These are phyloP conservation scores for Amauroascus niger DNA, from an alignment of 2,329 filamentous ascomycete genomes.

Conservation along the genomic window DNA sequence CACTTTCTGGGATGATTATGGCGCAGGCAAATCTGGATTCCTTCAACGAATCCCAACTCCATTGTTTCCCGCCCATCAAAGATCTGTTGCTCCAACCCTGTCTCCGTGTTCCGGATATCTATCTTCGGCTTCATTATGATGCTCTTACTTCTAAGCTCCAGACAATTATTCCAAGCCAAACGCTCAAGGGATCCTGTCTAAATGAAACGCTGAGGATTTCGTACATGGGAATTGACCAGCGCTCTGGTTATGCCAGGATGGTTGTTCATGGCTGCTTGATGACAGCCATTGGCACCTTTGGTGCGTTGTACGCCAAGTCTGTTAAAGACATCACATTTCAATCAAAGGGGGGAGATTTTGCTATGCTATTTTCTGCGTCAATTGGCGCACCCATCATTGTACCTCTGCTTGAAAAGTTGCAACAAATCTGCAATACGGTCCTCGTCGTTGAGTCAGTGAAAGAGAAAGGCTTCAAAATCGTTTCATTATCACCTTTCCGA, in stretches of 20 bases:
- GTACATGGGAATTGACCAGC: conserved; percentile 32
- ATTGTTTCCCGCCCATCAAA: conserved; percentile 12
- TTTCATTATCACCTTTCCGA: conserved; percentile 29
- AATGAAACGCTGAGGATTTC: conserved; percentile 30
- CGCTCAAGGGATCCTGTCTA: conserved; percentile 17
- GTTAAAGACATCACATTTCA: conserved; percentile 29
- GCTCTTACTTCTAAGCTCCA: not conserved
- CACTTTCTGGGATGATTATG: conserved; percentile 13
- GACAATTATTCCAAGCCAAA: not conserved
- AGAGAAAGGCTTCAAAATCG: conserved; percentile 26
- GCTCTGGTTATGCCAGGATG: conserved; percentile 26
- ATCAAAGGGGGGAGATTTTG: conserved; percentile 28
- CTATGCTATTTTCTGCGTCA: conserved; percentile 31
- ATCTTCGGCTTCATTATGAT: conserved; percentile 23
- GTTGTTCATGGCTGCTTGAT: conserved; percentile 31
- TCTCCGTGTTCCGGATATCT: conserved; percentile 30
- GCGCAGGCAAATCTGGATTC: conserved; percentile 14
- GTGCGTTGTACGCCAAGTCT: conserved; percentile 22
- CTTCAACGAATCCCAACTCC: conserved; percentile 18
- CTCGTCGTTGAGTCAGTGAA: conserved; percentile 29
- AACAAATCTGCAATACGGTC: conserved; percentile 32
- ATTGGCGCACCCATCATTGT: conserved; percentile 30
- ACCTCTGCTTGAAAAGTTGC: conserved; percentile 30
- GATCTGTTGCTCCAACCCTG: conserved; percentile 25
- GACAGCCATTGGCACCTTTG: conserved; percentile 22